Conservation (phyloP, 768 basidiomycete species). For the Fibroporia radiculosa region DNA sequence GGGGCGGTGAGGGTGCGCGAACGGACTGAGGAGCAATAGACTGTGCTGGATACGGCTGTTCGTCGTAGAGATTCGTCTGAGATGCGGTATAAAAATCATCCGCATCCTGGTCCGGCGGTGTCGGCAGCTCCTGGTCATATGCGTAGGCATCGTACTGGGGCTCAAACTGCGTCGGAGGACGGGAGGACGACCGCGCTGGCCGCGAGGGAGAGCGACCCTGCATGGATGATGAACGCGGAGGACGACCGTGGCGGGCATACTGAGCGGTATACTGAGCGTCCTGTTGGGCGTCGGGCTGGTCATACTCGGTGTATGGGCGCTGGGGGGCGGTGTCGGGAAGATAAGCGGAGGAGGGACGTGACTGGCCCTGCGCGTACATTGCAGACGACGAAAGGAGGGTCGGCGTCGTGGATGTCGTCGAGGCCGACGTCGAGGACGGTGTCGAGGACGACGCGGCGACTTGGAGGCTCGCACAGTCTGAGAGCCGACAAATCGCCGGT, state of each 20-base stretch:
- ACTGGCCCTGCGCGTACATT: slow-evolving; percentile 19
- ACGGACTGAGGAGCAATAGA: slow-evolving; percentile 26
- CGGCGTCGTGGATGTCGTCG: slow-evolving; percentile 2
- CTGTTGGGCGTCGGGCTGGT: slow-evolving; percentile 6
- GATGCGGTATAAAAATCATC: slow-evolving; percentile 22
- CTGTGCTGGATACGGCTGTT: slow-evolving; percentile 10
- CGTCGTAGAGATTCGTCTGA: slow-evolving; percentile 16
- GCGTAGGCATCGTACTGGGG: slow-evolving; percentile 11
- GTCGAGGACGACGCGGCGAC: neutral
- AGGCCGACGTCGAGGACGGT: slow-evolving; percentile 7
- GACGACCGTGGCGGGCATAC: slow-evolving; percentile 2
- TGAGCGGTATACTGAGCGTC: slow-evolving; percentile 11
- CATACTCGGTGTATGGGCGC: slow-evolving; percentile 11
- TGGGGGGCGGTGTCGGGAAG: slow-evolving; percentile 16
- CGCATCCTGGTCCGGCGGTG: slow-evolving; percentile 16
- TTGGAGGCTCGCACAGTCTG: no score
- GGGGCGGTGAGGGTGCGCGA: slow-evolving; percentile 60
- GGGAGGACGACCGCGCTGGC: slow-evolving; percentile 9
- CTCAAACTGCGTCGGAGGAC: slow-evolving; percentile 4
- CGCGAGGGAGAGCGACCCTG: slow-evolving; percentile 7
- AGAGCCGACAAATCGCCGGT: no score
- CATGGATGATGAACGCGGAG: slow-evolving; percentile 9
- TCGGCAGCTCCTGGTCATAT: slow-evolving; percentile 5
- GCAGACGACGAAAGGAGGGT: slow-evolving; percentile 1
- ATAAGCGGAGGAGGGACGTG: slow-evolving; percentile 16